phyloP scores from a whole-genome alignment of 257 asterid species.

The Solanum lycopersicoides region DNA sequence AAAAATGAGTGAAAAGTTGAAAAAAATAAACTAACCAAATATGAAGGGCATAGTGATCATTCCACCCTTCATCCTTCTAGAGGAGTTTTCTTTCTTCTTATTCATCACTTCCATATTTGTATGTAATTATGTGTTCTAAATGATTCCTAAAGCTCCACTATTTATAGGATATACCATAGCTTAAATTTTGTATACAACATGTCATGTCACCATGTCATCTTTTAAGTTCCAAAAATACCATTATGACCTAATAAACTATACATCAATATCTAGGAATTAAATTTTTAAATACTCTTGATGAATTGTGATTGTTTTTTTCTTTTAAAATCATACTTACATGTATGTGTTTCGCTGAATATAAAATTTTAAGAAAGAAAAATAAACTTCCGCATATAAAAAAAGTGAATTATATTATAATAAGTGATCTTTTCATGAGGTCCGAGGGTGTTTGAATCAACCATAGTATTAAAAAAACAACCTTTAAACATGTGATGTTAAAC shows the following conservation, averaged over 20 bases:
- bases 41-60: conserved; percentile 86
- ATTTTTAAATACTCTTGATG: background rate
- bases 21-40: conserved; percentile 42
- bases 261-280: background rate
- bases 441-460: background rate
- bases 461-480: background rate
- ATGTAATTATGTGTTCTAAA: background rate
- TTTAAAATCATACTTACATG: background rate
- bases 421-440: background rate
- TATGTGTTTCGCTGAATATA: background rate
- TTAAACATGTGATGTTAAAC: background rate
- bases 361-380: background rate
- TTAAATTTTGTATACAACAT: background rate
- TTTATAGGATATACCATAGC: conserved; percentile 27
- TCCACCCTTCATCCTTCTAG: conserved; percentile 53
- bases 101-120: conserved; percentile 19
- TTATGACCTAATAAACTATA: background rate
- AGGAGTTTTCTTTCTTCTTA: conserved; percentile 8
- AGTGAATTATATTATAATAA: background rate
- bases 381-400: too few relatives aligned
- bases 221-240: background rate
- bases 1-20: background rate
- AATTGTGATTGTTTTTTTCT: background rate
- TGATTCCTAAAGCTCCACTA: conserved; percentile 3
- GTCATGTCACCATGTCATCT: background rate